Base-by-base conservation (phyloP, 108 stramenopile genomes). In the Discostella stelligeroides region DNA sequence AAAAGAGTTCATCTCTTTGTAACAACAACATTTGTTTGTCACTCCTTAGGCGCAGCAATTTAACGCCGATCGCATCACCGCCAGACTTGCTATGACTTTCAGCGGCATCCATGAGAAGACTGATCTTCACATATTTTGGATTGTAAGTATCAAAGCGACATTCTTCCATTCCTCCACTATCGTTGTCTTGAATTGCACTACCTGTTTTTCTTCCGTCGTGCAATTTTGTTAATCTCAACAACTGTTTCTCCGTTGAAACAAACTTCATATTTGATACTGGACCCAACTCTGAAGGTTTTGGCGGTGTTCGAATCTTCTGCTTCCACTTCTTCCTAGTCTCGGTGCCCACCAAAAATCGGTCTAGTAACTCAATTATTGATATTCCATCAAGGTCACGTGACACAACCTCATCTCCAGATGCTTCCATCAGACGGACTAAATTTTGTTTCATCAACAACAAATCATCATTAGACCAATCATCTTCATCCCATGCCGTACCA, bases 401-500 rank as follows among this genome's bases (percentile, higher is more conserved):
- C 30, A 15, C 41, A 38, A 65, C 43, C 8, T 13, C 2, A 12
- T 49, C 64, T 1, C 64, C 64, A 34, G 64, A 39, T 21, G 64
- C 64, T 50, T 70, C 69, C 58, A 70, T 70, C 46, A 59, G 30
- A 47, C 12, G 40, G 6, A 48, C 14, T 4, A 70, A 60, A 57
- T 55, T 70, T 38, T 34, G 13, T 59, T 69, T 59, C 68, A 69
- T 45, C 3, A 21, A 1, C 27, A 18, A 0, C 14, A 47, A 1
- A 2, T 69, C 68, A 11, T 60, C 56, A 8, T 69, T 51, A 1
- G 66, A 42, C 66, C 53, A 68, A 37, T 15, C 1, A 5, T 18
- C 30, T 25, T 41, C 14, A 4, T 56, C 30, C 66, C 66, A 68
- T 24, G 49, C 17, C 25, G 15, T 11, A 9, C 14, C 56, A 59